Percentiles rank a stretch among this genome's conserved stretches.
phyloP scores from a whole-genome alignment of 176 grass and related monocot species.

The Cocos nucifera region DNA sequence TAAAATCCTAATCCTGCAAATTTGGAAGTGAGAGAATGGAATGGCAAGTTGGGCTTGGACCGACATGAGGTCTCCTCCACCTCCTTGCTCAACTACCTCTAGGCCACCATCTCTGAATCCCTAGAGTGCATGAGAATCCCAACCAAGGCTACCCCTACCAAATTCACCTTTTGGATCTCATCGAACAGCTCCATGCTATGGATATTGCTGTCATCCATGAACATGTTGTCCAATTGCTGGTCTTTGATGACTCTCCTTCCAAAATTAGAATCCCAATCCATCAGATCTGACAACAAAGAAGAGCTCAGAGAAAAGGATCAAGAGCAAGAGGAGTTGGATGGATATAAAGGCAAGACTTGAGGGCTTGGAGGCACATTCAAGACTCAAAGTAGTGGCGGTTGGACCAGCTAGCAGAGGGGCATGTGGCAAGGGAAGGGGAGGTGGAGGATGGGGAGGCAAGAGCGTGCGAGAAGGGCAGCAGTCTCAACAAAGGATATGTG shows the following conservation, averaged over 20 bases:
- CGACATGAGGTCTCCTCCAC: conserved; percentile 40
- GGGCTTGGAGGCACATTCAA: conserved; percentile 31
- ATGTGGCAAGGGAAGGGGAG: conserved; percentile 16
- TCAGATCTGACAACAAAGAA: background rate
- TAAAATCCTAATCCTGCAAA: too few species aligned
- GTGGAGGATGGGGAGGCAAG: conserved; percentile 9
- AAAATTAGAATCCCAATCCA: background rate
- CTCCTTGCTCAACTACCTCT: conserved; percentile 23
- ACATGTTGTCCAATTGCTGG: conserved; percentile 73
- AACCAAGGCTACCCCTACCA: conserved; percentile 68
- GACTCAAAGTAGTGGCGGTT: conserved; percentile 9
- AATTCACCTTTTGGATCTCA: conserved; percentile 94
- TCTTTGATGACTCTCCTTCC: conserved; percentile 64
- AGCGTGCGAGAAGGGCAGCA: conserved; percentile 3
- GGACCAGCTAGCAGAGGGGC: conserved; percentile 17
- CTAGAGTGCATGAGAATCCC: conserved; percentile 42
- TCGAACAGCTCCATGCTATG: conserved; percentile 94
- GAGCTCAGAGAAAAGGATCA: background rate
- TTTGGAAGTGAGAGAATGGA: background rate
- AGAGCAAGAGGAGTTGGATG: background rate
- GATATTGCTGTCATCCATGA: conserved; percentile 95
- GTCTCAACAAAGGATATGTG: background rate
- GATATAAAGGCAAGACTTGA: conserved; percentile 28
- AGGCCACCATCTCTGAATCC: background rate
- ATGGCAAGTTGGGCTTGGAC: conserved; percentile 76